These are phyloP conservation scores for Ramaria sp. DNA, from an alignment of 768 basidiomycete species.

Conservation along the genomic window DNA sequence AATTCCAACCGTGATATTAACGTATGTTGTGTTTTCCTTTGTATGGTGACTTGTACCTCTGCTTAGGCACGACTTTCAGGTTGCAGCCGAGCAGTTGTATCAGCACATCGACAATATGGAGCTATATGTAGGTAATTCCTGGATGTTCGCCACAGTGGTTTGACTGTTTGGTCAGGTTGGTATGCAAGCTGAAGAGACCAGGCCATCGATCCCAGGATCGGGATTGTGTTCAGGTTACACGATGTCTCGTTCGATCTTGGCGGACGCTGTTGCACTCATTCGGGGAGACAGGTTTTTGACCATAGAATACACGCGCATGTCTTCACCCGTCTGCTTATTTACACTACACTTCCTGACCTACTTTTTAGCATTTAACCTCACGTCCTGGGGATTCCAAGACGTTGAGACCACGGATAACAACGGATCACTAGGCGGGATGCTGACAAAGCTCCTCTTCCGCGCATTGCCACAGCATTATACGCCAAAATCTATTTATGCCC, in stretches of 20 bases:
- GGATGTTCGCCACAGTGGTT: slow-evolving; percentile 29
- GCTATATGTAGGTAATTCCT: slow-evolving; percentile 72
- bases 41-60: background rate
- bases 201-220: slow-evolving; percentile 65
- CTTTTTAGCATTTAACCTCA: slow-evolving; percentile 52
- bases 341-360: background rate
- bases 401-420: slow-evolving; percentile 52
- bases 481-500: slow-evolving; percentile 52
- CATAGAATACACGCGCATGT: slow-evolving; percentile 63
- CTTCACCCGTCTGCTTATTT: background rate
- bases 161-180: slow-evolving; percentile 12
- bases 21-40: slow-evolving; percentile 3
- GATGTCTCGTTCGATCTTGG: slow-evolving; percentile 74
- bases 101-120: slow-evolving; percentile 61
- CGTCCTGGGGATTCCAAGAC: slow-evolving; percentile 71
- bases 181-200: slow-evolving; percentile 29
- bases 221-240: slow-evolving; percentile 88
- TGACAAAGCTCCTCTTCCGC: slow-evolving; percentile 62
- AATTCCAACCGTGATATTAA: slow-evolving; percentile 63
- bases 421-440: slow-evolving; percentile 66
- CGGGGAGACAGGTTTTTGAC: slow-evolving; percentile 79
- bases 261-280: slow-evolving; percentile 78
- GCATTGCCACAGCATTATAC: slow-evolving; percentile 63
- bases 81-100: slow-evolving; percentile 68
- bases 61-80: slow-evolving; percentile 10